Percentiles rank a stretch among this genome's conserved stretches.
Evolutionary conservation across 192 early-diverging fungal species (phyloP).

Genomic region (Phycomyces nitens): DNA sequence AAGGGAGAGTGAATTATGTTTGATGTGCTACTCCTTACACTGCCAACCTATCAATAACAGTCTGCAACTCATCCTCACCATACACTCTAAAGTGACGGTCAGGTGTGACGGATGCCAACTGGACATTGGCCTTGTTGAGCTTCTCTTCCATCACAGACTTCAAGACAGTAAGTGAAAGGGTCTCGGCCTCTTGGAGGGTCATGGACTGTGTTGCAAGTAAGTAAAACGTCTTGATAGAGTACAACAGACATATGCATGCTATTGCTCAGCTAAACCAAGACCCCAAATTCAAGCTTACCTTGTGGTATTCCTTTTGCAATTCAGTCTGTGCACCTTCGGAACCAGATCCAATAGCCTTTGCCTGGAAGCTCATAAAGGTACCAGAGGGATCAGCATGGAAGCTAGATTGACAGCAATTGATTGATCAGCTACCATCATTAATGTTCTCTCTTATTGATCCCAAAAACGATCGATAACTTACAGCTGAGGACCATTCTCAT

Average conservation of each 20-base stretch:
- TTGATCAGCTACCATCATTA: neutral
- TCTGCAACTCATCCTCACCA: slow-evolving; percentile 74
- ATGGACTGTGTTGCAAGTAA: slow-evolving; percentile 54
- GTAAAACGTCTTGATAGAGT: neutral
- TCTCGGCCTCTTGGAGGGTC: slow-evolving; percentile 82
- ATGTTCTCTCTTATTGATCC: neutral
- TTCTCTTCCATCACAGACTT: slow-evolving; percentile 99
- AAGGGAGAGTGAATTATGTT: no score
- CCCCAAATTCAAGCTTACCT: slow-evolving; percentile 41
- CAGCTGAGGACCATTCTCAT: slow-evolving; percentile 97
- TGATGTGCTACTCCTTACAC: neutral
- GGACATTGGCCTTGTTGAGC: slow-evolving; percentile 91
- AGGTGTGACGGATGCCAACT: slow-evolving; percentile 86
- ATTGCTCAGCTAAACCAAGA: neutral
- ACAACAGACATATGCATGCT: no score
- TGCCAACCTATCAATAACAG: slow-evolving; percentile 71
- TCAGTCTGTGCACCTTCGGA: slow-evolving; percentile 98
- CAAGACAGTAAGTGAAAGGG: slow-evolving; percentile 88
- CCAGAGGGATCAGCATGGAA: slow-evolving; percentile 97
- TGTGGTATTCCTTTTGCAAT: slow-evolving; percentile 95
- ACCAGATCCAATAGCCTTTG: slow-evolving; percentile 98
- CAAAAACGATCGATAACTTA: slow-evolving; percentile 41
- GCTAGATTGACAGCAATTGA: slow-evolving; percentile 32
- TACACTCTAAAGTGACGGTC: slow-evolving; percentile 78
- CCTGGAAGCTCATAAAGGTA: slow-evolving; percentile 91